phyloP scores from a whole-genome alignment of 495 filamentous ascomycete genomes.

The Penicillium lividum region DNA sequence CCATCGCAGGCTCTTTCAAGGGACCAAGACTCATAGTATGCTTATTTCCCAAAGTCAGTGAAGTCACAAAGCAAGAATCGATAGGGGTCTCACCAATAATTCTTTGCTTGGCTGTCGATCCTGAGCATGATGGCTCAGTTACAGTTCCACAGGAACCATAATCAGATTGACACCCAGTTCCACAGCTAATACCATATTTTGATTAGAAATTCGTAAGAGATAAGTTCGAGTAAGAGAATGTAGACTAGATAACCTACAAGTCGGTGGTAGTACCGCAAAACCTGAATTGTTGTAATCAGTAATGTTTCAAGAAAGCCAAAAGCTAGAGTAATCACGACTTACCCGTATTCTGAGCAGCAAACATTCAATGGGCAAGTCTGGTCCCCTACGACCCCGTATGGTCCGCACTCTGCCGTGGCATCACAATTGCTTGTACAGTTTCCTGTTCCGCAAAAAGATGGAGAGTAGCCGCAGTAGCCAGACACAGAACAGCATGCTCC shows the following conservation, averaged over 20 bases:
- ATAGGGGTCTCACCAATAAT: neutral
- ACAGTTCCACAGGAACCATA: neutral
- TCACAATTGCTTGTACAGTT: constrained; percentile 30
- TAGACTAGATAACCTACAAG: too few species aligned
- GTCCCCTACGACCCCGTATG: constrained; percentile 3
- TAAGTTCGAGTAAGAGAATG: too few species aligned
- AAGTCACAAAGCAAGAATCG: too few species aligned
- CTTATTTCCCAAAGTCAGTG: too few species aligned
- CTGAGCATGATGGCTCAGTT: constrained; percentile 5
- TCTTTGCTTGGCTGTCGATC: neutral
- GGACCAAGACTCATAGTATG: constrained; percentile 21
- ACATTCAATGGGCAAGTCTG: constrained; percentile 36
- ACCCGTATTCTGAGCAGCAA: constrained; percentile 31
- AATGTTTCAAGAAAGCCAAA: neutral
- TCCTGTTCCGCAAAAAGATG: neutral
- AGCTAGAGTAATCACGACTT: neutral
- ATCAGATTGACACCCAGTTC: neutral
- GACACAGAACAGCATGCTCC: neutral
- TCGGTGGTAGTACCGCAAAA: constrained; percentile 34
- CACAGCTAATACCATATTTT: too few species aligned
- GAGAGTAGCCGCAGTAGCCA: constrained; percentile 1
- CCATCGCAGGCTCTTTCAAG: neutral
- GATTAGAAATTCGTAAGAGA: too few species aligned
- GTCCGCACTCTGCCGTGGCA: constrained; percentile 28
- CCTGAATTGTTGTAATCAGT: neutral